Base-by-base conservation (phyloP, 257 asterid genomes). In the Jacaranda mimosifolia region DNA sequence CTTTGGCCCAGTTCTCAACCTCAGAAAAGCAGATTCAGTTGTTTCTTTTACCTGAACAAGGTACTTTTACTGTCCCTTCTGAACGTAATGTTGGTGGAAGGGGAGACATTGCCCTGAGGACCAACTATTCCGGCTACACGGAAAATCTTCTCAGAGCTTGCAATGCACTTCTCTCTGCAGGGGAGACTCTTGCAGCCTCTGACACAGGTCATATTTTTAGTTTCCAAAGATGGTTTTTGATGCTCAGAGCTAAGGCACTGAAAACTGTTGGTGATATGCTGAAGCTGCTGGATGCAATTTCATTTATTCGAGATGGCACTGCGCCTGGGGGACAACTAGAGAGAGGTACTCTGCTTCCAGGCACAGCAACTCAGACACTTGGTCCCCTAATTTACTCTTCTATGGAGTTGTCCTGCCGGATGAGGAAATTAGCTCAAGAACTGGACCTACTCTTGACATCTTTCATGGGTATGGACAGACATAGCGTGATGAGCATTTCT, bases 151-250 rank as follows among this genome's bases (percentile, higher is more conserved):
- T 77, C 36, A 77, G 80, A 66, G 90, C 88, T 68, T 63, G 85
- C 76, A 82, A 77, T 63, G 49, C 73, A 58, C 85, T 88, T 80
- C 77, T 66, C 32, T 73, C 87, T 52, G 86, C 93, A 9, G 87
- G 71, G 70, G 83, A 83, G 82, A 82, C 68, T 68, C 91, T 89
- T 63, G 82, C 78, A 53, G 67, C 87, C 73, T 80, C 96, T 81
- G 85, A 76, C 62, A 68, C 51, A 40, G 88, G 82, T 48, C 66
- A 66, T 72, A 38, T 52, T 13, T 85, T 86, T 80, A 43, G 77
- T 65, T 95, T 95, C 77, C 98, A 93, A 76, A 85, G 84, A 83
- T 91, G 98, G 98, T 86, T 90, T 82, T 63, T 91, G 82, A 79
- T 79, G 80, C 86, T 90, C 52, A 85, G 98, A 73, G 86, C 79